Evolutionary conservation across 148 eudicot species (phyloP).

Genomic region (Camellia japonica): DNA sequence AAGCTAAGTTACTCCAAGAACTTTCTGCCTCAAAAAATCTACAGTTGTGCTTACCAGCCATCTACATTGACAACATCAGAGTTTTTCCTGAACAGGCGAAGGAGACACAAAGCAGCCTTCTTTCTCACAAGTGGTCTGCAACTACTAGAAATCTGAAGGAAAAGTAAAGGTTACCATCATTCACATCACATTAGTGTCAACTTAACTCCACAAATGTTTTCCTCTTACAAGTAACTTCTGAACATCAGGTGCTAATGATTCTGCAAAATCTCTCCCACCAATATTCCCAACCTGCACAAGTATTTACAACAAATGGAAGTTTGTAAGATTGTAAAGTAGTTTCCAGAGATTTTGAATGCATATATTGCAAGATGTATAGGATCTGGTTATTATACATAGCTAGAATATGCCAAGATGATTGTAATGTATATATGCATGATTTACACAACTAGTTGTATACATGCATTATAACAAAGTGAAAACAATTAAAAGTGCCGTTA

Average conservation of each 20-base stretch:
- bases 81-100: constrained; percentile 89
- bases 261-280: constrained; percentile 97
- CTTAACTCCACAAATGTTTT: not conserved
- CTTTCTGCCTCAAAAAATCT: constrained; percentile 5
- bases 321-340: not conserved
- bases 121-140: constrained; percentile 98
- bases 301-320: constrained; percentile 9
- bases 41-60: constrained; percentile 70
- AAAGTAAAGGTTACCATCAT: constrained; percentile 28
- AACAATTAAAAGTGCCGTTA: not conserved
- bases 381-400: not conserved
- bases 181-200: not conserved
- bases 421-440: not conserved
- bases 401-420: not conserved
- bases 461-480: not conserved
- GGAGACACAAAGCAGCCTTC: constrained; percentile 96
- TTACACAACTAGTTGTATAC: not conserved
- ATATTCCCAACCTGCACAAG: constrained; percentile 85
- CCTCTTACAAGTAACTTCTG: constrained; percentile 87
- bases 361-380: not conserved
- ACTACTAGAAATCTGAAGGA: constrained; percentile 79
- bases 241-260: constrained; percentile 97
- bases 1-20: not conserved
- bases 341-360: not conserved
- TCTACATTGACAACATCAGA: constrained; percentile 93